phyloP scores from a whole-genome alignment of 257 asterid species.

The Rhazya stricta region DNA sequence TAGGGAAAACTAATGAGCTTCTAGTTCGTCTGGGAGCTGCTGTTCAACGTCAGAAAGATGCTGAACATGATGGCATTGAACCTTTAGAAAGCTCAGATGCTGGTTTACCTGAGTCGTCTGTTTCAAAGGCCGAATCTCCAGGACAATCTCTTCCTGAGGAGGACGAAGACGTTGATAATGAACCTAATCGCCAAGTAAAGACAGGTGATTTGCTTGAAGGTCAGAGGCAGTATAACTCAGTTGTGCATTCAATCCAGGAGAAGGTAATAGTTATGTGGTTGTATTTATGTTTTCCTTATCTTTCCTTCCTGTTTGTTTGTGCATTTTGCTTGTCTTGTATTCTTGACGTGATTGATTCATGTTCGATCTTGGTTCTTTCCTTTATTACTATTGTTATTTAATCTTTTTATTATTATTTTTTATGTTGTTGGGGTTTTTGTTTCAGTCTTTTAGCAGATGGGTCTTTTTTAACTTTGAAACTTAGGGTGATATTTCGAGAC shows the following conservation, averaged over 20 bases:
- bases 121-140: conserved; percentile 63
- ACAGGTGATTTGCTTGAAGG: conserved; percentile 93
- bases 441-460: background rate
- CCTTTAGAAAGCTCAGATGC: conserved; percentile 52
- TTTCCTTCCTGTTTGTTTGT: background rate
- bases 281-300: background rate
- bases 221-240: conserved; percentile 91
- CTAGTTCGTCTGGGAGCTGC: conserved; percentile 95
- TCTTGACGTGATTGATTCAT: background rate
- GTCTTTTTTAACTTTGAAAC: background rate
- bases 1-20: conserved; percentile 92
- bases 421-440: too few species aligned
- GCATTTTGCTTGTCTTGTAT: background rate
- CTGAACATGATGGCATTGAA: conserved; percentile 68
- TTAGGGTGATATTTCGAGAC: background rate
- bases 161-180: conserved; percentile 64
- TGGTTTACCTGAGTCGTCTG: conserved; percentile 51
- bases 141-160: conserved; percentile 70
- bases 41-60: conserved; percentile 97
- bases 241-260: conserved; percentile 97
- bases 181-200: conserved; percentile 48
- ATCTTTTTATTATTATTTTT: too few species aligned
- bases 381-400: too few species aligned
- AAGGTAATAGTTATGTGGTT: conserved; percentile 46
- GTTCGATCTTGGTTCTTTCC: too few species aligned